These are phyloP conservation scores for Lepidium africanum DNA, from an alignment of 345 rosid species.

Conservation along the genomic window DNA sequence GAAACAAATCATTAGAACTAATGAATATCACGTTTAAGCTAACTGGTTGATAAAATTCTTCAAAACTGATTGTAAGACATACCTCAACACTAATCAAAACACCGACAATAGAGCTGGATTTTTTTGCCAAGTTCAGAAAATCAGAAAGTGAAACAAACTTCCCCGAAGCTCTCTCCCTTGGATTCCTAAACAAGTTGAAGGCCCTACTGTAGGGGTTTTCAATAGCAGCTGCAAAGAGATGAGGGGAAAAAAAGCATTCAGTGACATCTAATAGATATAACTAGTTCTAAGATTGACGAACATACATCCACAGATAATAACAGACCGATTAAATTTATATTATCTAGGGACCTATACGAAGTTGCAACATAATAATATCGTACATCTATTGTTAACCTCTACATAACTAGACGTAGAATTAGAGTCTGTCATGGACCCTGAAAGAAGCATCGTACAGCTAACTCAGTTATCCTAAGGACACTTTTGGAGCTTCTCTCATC, in stretches of 20 bases:
- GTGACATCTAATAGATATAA: background rate
- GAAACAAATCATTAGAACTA: conserved; percentile 9
- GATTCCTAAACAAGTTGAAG: conserved; percentile 52
- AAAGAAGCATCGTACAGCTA: background rate
- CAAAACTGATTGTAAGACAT: conserved; percentile 1
- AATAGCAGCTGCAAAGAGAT: conserved; percentile 49
- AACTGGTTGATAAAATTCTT: background rate
- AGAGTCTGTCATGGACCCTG: background rate
- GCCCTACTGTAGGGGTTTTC: conserved; percentile 34
- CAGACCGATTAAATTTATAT: background rate
- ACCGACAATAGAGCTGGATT: conserved; percentile 51
- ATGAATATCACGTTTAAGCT: background rate
- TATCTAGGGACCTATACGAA: background rate
- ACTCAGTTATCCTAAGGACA: background rate
- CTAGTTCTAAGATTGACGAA: background rate
- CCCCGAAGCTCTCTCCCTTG: conserved; percentile 42
- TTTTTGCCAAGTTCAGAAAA: conserved; percentile 60
- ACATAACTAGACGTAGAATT: background rate
- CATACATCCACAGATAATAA: background rate
- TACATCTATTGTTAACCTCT: background rate
- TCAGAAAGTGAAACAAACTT: conserved; percentile 45
- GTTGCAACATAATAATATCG: background rate
- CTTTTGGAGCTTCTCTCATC: background rate
- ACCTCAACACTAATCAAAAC: conserved; percentile 83
- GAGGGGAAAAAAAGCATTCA: background rate